Evolutionary conservation across 768 basidiomycete species (phyloP).

Genomic region (Lenzites betulinus): DNA sequence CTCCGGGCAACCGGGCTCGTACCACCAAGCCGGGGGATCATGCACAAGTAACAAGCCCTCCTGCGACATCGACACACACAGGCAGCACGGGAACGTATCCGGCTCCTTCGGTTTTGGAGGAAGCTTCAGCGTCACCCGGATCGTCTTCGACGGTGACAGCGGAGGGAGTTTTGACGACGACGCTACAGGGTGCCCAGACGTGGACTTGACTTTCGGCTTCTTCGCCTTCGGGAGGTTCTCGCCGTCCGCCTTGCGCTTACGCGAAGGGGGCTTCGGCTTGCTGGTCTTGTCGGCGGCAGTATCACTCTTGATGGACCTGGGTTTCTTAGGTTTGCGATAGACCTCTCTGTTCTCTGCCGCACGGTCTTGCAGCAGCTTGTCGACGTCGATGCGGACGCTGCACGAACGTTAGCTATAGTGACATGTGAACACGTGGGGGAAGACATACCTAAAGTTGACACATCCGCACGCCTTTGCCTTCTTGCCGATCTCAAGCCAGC

Average conservation of each 20-base stretch:
- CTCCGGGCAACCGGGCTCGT: slow-evolving; percentile 31
- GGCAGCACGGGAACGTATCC: slow-evolving; percentile 64
- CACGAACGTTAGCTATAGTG: no score
- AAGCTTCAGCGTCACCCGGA: slow-evolving; percentile 66
- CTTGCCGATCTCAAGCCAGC: slow-evolving; percentile 89
- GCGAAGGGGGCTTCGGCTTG: slow-evolving; percentile 22
- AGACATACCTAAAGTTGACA: slow-evolving; percentile 64
- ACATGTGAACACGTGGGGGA: no score
- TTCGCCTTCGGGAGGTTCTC: slow-evolving; percentile 46
- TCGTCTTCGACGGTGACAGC: slow-evolving; percentile 8
- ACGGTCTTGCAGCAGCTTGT: slow-evolving; percentile 74
- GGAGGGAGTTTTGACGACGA: slow-evolving; percentile 13
- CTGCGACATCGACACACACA: slow-evolving; percentile 57
- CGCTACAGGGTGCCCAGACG: neutral
- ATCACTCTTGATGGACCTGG: neutral
- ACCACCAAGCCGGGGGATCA: slow-evolving; percentile 56
- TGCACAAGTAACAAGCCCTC: slow-evolving; percentile 66
- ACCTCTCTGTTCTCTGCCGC: slow-evolving; percentile 44
- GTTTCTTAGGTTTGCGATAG: slow-evolving; percentile 12
- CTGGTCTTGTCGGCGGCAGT: slow-evolving; percentile 11
- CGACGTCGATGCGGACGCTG: slow-evolving; percentile 93
- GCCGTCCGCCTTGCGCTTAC: slow-evolving; percentile 44
- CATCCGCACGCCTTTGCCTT: slow-evolving; percentile 77
- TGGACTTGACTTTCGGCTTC: slow-evolving; percentile 44
- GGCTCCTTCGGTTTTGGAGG: slow-evolving; percentile 60